Conservation (phyloP, 2,329 filamentous ascomycete genomes). For the Harringtonia aguacate region DNA sequence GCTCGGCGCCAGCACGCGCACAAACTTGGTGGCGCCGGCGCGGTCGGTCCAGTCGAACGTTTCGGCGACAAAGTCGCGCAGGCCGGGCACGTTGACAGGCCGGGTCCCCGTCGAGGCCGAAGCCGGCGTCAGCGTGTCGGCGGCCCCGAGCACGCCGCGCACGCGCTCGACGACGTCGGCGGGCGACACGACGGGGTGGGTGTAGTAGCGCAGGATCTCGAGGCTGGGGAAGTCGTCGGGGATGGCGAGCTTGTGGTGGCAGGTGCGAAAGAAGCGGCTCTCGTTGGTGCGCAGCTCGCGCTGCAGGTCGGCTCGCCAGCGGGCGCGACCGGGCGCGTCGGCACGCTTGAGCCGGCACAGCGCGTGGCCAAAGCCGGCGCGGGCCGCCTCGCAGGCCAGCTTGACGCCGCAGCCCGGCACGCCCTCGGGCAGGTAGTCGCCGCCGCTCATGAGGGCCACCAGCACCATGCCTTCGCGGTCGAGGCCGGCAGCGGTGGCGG, state of each 20-base stretch:
- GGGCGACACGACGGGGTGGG: constrained; percentile 70
- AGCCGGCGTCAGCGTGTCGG: neutral
- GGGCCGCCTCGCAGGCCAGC: constrained; percentile 79
- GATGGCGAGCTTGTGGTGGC: constrained; percentile 62
- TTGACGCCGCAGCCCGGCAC: constrained; percentile 82
- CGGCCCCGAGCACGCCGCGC: constrained; percentile 47
- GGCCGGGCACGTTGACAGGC: constrained; percentile 49
- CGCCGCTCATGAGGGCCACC: constrained; percentile 88
- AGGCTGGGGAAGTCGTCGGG: constrained; percentile 73
- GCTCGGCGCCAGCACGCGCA: constrained; percentile 67
- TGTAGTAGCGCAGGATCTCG: constrained; percentile 77
- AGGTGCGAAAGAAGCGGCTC: constrained; percentile 66
- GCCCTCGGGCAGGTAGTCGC: constrained; percentile 84
- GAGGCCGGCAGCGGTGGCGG: constrained; percentile 38
- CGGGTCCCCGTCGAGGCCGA: neutral
- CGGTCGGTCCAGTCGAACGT: constrained; percentile 80
- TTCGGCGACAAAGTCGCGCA: constrained; percentile 66
- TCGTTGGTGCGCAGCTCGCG: constrained; percentile 78
- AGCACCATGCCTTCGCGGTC: constrained; percentile 86
- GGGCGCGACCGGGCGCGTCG: constrained; percentile 46
- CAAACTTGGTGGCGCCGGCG: constrained; percentile 72
- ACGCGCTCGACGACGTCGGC: constrained; percentile 44
- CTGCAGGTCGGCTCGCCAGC: constrained; percentile 63
- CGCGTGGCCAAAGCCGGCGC: constrained; percentile 72
- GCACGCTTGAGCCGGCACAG: constrained; percentile 55